Evolutionary conservation across 2,329 filamentous ascomycete species (phyloP).

Genomic region (Chrysosphaeria jannelii): DNA sequence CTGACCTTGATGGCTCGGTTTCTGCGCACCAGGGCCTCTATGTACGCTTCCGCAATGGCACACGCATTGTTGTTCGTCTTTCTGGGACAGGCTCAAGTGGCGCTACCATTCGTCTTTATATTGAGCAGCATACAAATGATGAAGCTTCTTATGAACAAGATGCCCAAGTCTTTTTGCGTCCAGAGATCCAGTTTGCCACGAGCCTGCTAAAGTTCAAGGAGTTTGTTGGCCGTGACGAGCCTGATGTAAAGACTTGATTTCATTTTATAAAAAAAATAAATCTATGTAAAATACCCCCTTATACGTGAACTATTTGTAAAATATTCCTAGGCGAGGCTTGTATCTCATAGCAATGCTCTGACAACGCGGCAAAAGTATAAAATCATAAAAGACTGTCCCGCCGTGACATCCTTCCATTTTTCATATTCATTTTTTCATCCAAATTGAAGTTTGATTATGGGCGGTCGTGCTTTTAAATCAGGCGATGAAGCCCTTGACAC

Average conservation of each 20-base stretch:
- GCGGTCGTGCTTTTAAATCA: no score
- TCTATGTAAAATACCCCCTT: slow-evolving; percentile 1
- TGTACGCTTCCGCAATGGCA: slow-evolving; percentile 79
- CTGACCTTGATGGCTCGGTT: slow-evolving; percentile 88
- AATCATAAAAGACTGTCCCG: no score
- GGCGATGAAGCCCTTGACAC: no score
- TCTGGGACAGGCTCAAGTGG: slow-evolving; percentile 88
- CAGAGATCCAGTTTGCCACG: slow-evolving; percentile 62
- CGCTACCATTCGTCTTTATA: slow-evolving; percentile 85
- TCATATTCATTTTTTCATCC: slow-evolving; percentile 1
- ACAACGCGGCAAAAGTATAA: no score
- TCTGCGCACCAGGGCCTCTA: slow-evolving; percentile 90
- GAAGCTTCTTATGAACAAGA: slow-evolving; percentile 47
- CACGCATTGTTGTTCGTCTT: slow-evolving; percentile 77
- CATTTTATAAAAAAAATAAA: not conserved
- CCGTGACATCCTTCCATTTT: no score
- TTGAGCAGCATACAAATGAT: slow-evolving; percentile 82
- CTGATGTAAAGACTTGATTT: slow-evolving; percentile 72
- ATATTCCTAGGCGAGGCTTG: no score
- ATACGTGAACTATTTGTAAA: no score
- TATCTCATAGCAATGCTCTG: no score
- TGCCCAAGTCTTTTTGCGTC: slow-evolving; percentile 80
- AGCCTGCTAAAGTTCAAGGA: slow-evolving; percentile 78
- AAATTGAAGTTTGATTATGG: slow-evolving; percentile 1
- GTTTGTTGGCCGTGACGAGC: slow-evolving; percentile 71